phyloP scores from a whole-genome alignment of 306 rosid species.

The Psophocarpus tetragonolobus region DNA sequence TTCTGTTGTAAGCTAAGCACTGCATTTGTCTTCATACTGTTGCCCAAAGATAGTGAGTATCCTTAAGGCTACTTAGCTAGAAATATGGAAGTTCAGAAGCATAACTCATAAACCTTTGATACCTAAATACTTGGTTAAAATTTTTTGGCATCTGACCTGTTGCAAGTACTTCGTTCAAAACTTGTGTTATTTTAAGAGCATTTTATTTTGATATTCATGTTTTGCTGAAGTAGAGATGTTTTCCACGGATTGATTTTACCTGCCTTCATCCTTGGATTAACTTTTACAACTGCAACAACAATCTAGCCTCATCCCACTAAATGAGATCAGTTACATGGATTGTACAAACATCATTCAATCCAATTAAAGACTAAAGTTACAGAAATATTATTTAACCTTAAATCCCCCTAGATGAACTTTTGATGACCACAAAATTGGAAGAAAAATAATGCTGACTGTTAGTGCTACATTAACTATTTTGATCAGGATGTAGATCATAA shows the following conservation, averaged over 20 bases:
- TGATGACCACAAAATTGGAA: not conserved
- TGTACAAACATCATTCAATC: no score
- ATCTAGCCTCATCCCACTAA: no score
- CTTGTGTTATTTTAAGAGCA: not conserved
- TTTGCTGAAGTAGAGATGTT: not conserved
- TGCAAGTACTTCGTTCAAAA: not conserved
- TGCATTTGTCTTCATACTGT: conserved; percentile 8
- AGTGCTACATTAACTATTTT: not conserved
- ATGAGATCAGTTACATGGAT: no score
- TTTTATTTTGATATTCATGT: not conserved
- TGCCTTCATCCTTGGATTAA: not conserved
- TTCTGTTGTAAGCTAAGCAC: conserved; percentile 15
- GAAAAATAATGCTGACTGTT: conserved; percentile 12
- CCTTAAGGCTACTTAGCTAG: conserved; percentile 1
- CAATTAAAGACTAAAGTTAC: no score
- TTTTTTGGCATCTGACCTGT: not conserved
- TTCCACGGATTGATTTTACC: not conserved
- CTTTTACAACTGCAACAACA: no score
- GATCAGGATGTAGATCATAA: not conserved
- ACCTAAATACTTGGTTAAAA: not conserved
- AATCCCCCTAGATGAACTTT: not conserved
- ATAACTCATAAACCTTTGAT: conserved; percentile 12
- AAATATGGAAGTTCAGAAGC: not conserved
- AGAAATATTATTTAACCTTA: no score
- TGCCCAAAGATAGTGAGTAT: not conserved